Percentiles rank a stretch among this genome's conserved stretches.
Conservation (phyloP, 108 stramenopile genomes). For the Cyclotella choctawhatcheeana region DNA sequence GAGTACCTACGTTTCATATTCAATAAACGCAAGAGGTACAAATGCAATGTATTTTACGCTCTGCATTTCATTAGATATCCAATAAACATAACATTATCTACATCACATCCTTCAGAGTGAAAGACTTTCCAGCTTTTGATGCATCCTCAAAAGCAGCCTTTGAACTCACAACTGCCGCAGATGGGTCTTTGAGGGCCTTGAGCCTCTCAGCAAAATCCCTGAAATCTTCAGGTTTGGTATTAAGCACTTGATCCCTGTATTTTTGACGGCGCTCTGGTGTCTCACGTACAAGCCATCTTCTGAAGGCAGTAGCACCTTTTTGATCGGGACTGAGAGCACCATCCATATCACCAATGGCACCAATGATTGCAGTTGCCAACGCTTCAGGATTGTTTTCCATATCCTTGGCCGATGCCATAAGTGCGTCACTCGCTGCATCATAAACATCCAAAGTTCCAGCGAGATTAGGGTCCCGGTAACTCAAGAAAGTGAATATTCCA, state of each 20-base stretch:
- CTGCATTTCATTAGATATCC: too few relatives aligned
- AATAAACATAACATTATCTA: background rate
- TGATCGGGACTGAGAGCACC: slow-evolving; percentile 88
- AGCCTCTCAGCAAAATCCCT: slow-evolving; percentile 85
- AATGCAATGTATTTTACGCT: too few relatives aligned
- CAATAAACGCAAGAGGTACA: too few relatives aligned
- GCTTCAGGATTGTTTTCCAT: slow-evolving; percentile 81
- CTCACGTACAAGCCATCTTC: slow-evolving; percentile 84
- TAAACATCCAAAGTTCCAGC: slow-evolving; percentile 93
- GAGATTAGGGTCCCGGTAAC: slow-evolving; percentile 97
- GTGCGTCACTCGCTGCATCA: slow-evolving; percentile 86
- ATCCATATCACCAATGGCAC: slow-evolving; percentile 95
- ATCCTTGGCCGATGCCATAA: slow-evolving; percentile 79
- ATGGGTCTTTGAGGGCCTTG: slow-evolving; percentile 80
- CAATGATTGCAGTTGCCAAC: slow-evolving; percentile 87
- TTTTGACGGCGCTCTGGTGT: slow-evolving; percentile 85
- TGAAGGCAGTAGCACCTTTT: slow-evolving; percentile 82
- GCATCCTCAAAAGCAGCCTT: slow-evolving; percentile 89
- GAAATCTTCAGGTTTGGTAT: slow-evolving; percentile 90
- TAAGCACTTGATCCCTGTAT: slow-evolving; percentile 87
- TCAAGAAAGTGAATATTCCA: slow-evolving; percentile 86
- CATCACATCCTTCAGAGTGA: slow-evolving; percentile 18
- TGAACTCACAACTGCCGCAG: slow-evolving; percentile 89
- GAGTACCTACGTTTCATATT: too few relatives aligned
- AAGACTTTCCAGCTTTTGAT: slow-evolving; percentile 69